Percentiles rank a stretch among this genome's conserved stretches.
These are phyloP conservation scores for Penicillium sp. DNA, from an alignment of 2,329 filamentous ascomycete species.

Conservation along the genomic window DNA sequence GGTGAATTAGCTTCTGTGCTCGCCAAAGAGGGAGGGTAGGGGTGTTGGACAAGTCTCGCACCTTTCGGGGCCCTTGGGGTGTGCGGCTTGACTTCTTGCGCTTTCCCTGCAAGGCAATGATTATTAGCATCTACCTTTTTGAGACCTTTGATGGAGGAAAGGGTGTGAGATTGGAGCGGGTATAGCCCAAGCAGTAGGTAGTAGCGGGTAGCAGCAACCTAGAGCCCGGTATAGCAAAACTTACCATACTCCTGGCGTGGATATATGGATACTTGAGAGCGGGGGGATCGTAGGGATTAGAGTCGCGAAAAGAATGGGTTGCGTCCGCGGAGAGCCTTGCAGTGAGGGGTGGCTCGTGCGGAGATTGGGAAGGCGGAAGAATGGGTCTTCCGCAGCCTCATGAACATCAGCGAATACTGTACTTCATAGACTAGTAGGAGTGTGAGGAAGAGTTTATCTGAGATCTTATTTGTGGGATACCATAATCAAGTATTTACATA, in stretches of 20 bases:
- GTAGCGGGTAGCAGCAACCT: not conserved
- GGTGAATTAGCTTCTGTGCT: constrained; percentile 3
- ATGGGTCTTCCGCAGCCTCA: constrained; percentile 20
- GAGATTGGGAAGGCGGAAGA: constrained; percentile 28
- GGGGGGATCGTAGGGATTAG: not conserved
- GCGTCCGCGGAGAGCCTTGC: constrained; percentile 13
- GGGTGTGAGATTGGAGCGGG: no score
- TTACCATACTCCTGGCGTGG: constrained; percentile 24
- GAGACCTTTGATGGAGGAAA: not conserved
- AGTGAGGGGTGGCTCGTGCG: constrained; percentile 30
- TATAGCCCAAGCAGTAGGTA: not conserved
- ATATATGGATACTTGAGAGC: not conserved
- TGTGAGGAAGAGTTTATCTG: no score
- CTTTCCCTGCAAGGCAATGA: constrained; percentile 70
- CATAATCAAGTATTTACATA: not conserved
- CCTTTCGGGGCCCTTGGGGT: constrained; percentile 82
- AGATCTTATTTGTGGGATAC: not conserved
- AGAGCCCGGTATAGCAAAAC: not conserved
- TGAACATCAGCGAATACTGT: not conserved
- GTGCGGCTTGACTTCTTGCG: constrained; percentile 85
- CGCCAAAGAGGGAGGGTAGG: not conserved
- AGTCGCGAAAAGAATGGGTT: constrained; percentile 5
- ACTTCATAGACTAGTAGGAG: no score
- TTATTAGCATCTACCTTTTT: not conserved
- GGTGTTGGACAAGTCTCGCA: constrained; percentile 42